Conservation (phyloP, 1,284 basidiomycete genomes). For the Schizophyllum amplum region DNA sequence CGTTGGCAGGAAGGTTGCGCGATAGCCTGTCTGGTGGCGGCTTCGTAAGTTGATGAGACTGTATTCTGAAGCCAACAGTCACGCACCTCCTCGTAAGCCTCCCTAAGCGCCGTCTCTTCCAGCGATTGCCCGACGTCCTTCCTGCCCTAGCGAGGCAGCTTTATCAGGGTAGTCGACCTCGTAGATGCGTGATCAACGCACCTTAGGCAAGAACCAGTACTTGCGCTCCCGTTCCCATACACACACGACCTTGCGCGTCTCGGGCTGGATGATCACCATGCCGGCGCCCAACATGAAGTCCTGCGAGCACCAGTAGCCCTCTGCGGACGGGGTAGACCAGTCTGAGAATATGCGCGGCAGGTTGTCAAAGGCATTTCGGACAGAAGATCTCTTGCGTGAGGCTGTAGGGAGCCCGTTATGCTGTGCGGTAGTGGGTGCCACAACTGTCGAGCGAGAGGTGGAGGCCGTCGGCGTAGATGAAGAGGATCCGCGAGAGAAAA, state of each 20-base stretch:
- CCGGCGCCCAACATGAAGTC: constrained; percentile 53
- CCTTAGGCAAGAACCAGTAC: constrained; percentile 51
- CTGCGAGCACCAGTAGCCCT: constrained; percentile 33
- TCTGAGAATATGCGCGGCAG: constrained; percentile 15
- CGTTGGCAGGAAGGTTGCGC: constrained; percentile 39
- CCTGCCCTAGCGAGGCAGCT: constrained; percentile 16
- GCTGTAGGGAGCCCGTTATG: no score
- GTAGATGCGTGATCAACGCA: not conserved
- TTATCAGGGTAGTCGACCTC: not conserved
- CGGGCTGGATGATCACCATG: constrained; percentile 50
- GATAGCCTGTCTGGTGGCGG: constrained; percentile 40
- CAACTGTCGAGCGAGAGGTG: no score
- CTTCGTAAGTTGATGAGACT: not conserved
- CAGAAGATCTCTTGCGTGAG: not conserved
- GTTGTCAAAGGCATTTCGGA: not conserved
- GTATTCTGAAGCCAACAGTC: not conserved
- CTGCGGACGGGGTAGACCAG: constrained; percentile 28
- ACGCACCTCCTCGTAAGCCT: constrained; percentile 58
- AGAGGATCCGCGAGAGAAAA: not conserved
- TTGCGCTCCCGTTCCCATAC: constrained; percentile 29
- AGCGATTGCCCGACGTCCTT: constrained; percentile 57
- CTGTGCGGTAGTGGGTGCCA: no score
- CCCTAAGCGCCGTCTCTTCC: constrained; percentile 47
- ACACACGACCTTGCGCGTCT: constrained; percentile 31
- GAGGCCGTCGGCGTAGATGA: not conserved